phyloP scores from a whole-genome alignment of 2,329 filamentous ascomycete genomes.

The Zelopaecilomyces penicillatus region DNA sequence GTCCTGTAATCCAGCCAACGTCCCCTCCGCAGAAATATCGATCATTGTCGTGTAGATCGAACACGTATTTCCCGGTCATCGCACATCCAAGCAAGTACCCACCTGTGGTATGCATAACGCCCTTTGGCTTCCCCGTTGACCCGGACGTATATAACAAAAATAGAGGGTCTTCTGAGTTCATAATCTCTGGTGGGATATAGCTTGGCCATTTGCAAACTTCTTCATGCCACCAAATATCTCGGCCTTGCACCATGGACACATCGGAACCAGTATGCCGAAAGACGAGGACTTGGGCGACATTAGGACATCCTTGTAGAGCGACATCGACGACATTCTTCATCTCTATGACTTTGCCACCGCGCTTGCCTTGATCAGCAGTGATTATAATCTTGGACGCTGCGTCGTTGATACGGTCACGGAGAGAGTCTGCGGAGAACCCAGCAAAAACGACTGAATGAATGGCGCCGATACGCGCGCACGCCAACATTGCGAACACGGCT shows the following conservation, averaged over 20 bases:
- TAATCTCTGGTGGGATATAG: conserved; percentile 80
- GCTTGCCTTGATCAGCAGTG: conserved; percentile 94
- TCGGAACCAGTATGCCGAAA: conserved; percentile 92
- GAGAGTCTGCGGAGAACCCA: conserved; percentile 91
- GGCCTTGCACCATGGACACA: conserved; percentile 81
- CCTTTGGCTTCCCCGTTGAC: conserved; percentile 97
- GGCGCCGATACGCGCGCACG: conserved; percentile 85
- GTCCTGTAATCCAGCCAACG: conserved; percentile 97
- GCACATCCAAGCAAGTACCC: conserved; percentile 91
- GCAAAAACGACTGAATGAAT: conserved; percentile 99
- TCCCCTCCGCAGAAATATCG: conserved; percentile 97
- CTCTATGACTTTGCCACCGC: conserved; percentile 90
- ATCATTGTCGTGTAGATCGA: conserved; percentile 92
- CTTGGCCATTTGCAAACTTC: conserved; percentile 93
- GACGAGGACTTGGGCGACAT: conserved; percentile 75
- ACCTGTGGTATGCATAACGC: conserved; percentile 93
- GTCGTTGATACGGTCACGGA: conserved; percentile 89
- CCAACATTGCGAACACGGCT: conserved; percentile 79
- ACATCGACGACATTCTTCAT: conserved; percentile 99
- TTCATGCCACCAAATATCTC: conserved; percentile 97
- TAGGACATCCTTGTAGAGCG: conserved; percentile 91
- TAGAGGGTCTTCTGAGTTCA: conserved; percentile 90
- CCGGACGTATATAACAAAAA: conserved; percentile 98
- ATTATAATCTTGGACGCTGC: conserved; percentile 88
- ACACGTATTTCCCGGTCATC: conserved; percentile 94